A percentile compares a stretch with the other conserved stretches of the same genome.
Evolutionary conservation across 495 filamentous ascomycete genomes (phyloP).

Genomic region (Pyrenula aspistea): DNA sequence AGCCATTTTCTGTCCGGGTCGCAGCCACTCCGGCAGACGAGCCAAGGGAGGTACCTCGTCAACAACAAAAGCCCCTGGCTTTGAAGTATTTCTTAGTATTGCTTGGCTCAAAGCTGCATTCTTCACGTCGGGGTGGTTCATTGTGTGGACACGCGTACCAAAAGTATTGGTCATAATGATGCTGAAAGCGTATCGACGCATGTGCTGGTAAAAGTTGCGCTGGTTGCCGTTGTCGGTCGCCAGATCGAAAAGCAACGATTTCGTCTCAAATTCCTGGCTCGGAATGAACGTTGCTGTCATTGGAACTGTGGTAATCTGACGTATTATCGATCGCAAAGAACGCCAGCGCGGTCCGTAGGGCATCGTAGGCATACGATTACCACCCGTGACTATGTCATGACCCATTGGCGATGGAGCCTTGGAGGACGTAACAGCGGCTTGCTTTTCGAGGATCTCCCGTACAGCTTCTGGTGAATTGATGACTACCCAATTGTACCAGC

Average conservation of each 20-base stretch:
- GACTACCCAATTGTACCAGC: constrained; percentile 28
- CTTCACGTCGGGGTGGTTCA: constrained; percentile 8
- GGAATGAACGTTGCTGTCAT: background rate
- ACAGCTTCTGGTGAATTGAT: constrained; percentile 26
- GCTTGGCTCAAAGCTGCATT: constrained; percentile 16
- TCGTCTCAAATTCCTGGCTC: background rate
- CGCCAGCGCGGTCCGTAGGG: constrained; percentile 10
- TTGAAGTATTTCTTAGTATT: background rate
- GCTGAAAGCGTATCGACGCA: constrained; percentile 19
- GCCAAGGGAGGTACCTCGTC: constrained; percentile 22
- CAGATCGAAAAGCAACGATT: constrained; percentile 12
- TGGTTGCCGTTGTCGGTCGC: background rate
- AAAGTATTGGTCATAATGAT: constrained; percentile 21
- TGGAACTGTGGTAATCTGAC: background rate
- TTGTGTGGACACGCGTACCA: constrained; percentile 18
- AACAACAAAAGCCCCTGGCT: constrained; percentile 9
- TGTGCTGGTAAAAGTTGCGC: constrained; percentile 6
- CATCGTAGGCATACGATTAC: constrained; percentile 12
- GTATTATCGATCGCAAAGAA: constrained; percentile 6
- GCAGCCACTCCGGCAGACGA: constrained; percentile 15
- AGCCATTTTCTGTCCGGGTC: constrained; percentile 2
- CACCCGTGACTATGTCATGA: constrained; percentile 5
- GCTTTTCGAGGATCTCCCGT: constrained; percentile 26
- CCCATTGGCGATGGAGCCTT: constrained; percentile 6
- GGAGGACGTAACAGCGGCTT: constrained; percentile 3